These are phyloP conservation scores for Quercus phellos DNA, from an alignment of 331 rosid species.

Conservation along the genomic window DNA sequence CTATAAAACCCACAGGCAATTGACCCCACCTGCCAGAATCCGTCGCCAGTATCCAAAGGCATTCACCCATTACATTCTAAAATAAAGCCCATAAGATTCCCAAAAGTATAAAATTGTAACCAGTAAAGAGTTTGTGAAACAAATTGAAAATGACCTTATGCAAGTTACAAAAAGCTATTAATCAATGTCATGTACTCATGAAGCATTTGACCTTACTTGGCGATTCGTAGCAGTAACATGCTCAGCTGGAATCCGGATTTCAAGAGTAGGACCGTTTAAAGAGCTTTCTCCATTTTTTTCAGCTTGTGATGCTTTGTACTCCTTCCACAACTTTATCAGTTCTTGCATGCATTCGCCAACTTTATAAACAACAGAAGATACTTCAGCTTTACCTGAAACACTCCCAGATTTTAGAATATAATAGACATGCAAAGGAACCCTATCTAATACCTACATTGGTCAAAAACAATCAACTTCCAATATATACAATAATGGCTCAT, in stretches of 20 bases:
- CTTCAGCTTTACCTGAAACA: slow-evolving; percentile 76
- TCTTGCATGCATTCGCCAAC: slow-evolving; percentile 98
- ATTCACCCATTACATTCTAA: too few relatives aligned
- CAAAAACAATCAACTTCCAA: not conserved
- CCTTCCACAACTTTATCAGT: slow-evolving; percentile 78
- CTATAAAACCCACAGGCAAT: too few relatives aligned
- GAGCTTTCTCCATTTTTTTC: slow-evolving; percentile 63
- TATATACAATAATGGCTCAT: not conserved
- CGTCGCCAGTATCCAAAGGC: too few relatives aligned
- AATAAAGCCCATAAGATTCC: too few relatives aligned
- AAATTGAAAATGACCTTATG: not conserved
- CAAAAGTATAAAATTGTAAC: too few relatives aligned
- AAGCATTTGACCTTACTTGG: slow-evolving; percentile 59
- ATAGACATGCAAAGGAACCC: slow-evolving; percentile 22
- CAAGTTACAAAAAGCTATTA: not conserved
- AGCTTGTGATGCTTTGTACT: slow-evolving; percentile 50
- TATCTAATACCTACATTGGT: not conserved
- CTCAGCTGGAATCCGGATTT: slow-evolving; percentile 85
- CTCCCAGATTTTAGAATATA: slow-evolving; percentile 17
- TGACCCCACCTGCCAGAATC: too few relatives aligned
- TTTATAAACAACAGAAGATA: slow-evolving; percentile 67
- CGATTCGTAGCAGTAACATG: slow-evolving; percentile 88
- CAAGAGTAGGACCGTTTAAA: slow-evolving; percentile 68
- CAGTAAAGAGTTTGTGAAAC: not conserved
- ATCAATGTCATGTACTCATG: not conserved